phyloP scores from a whole-genome alignment of 164 flowering plant genomes.

The Kingdonia uniflora region DNA sequence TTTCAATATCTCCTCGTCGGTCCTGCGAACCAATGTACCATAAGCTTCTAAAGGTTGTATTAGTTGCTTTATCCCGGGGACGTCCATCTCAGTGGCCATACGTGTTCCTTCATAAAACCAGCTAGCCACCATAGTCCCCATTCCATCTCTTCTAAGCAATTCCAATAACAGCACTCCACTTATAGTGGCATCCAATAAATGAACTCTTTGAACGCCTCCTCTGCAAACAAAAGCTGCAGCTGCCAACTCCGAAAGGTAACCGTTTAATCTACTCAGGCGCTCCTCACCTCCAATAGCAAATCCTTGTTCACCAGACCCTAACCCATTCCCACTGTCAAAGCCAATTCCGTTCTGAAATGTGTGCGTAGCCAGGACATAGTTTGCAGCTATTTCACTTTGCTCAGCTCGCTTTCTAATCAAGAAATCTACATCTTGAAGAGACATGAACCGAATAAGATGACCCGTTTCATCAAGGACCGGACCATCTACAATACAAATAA shows the following conservation, averaged over 20 bases:
- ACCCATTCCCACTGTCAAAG: slow-evolving; percentile 83
- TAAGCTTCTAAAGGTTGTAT: slow-evolving; percentile 72
- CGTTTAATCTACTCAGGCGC: slow-evolving; percentile 58
- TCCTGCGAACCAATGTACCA: slow-evolving; percentile 67
- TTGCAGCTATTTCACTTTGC: slow-evolving; percentile 94
- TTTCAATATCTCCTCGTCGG: slow-evolving; percentile 25
- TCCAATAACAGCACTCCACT: slow-evolving; percentile 76
- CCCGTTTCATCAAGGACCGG: slow-evolving; percentile 78
- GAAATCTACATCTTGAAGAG: slow-evolving; percentile 85
- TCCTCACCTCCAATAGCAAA: slow-evolving; percentile 96
- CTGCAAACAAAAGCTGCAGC: slow-evolving; percentile 96
- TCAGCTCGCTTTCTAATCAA: slow-evolving; percentile 66
- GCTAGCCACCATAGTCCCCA: slow-evolving; percentile 95
- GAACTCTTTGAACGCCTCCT: slow-evolving; percentile 99
- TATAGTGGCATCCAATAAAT: slow-evolving; percentile 77
- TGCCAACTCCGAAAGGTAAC: slow-evolving; percentile 92
- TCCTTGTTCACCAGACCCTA: slow-evolving; percentile 84
- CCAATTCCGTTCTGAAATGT: slow-evolving; percentile 91
- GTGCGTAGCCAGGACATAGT: slow-evolving; percentile 80
- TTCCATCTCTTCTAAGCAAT: slow-evolving; percentile 90
- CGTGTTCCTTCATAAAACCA: slow-evolving; percentile 89
- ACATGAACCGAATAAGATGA: slow-evolving; percentile 65
- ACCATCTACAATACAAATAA: slow-evolving; percentile 88
- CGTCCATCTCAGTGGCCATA: slow-evolving; percentile 56
- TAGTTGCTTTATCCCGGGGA: slow-evolving; percentile 59